These are phyloP conservation scores for Trichosporon faecale DNA, from an alignment of 1,284 basidiomycete genomes.

Conservation along the genomic window DNA sequence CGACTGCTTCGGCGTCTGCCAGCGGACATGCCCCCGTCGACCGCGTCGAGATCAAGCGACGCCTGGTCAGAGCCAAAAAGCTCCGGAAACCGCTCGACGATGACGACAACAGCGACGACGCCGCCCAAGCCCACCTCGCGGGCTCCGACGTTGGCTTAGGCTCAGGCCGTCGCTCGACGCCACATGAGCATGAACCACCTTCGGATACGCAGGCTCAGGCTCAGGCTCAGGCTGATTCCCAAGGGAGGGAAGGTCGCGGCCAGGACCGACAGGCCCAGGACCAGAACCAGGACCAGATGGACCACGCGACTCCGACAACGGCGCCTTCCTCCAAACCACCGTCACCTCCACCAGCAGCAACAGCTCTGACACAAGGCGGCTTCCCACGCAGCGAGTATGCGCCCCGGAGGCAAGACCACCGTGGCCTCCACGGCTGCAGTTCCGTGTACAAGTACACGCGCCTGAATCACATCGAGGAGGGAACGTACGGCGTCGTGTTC, in stretches of 20 bases:
- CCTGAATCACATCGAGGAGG: slow-evolving; percentile 98
- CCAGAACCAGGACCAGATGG: neutral
- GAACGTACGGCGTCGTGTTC: slow-evolving; percentile 96
- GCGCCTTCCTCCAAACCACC: neutral
- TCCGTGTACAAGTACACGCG: slow-evolving; percentile 90
- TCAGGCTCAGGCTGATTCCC: neutral
- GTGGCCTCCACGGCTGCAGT: slow-evolving; percentile 72
- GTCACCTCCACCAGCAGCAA: neutral
- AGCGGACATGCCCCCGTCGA: neutral
- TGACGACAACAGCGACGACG: slow-evolving; percentile 12
- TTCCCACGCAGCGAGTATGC: slow-evolving; percentile 54
- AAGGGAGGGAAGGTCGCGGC: neutral
- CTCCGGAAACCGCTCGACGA: slow-evolving; percentile 29
- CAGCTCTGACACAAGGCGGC: slow-evolving; percentile 11
- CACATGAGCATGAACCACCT: neutral
- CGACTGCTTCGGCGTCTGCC: neutral
- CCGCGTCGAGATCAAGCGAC: slow-evolving; percentile 32
- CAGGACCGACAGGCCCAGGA: neutral
- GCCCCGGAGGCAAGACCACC: slow-evolving; percentile 69
- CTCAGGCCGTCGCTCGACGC: neutral
- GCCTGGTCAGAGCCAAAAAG: slow-evolving; percentile 42
- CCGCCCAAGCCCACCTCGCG: neutral
- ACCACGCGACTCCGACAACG: neutral
- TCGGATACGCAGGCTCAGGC: neutral
- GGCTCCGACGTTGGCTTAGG: neutral